Base-by-base conservation (phyloP, 768 basidiomycete species). In the Pleurotus citrinopileatus region DNA sequence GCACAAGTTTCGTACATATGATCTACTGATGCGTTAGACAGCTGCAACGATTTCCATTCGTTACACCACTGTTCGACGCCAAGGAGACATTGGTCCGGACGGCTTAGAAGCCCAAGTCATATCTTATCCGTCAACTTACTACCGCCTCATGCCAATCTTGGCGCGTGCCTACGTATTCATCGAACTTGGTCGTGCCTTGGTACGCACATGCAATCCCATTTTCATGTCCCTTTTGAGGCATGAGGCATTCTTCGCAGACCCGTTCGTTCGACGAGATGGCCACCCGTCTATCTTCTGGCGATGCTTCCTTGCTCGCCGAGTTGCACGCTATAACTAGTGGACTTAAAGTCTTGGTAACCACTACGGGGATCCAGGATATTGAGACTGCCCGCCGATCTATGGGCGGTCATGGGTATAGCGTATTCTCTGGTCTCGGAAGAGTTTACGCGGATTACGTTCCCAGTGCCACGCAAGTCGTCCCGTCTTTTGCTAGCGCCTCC, bases 341-440 rank as follows among this genome's bases (percentile, higher is more conserved):
- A 0, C 71, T 91, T 20, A 91, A 91, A 64, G 74, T 81, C 3
- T 72, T 86, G 26, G 80, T 78, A 3, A 76, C 80, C 1, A 73
- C 77, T 0, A 64, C 73, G n/a, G 70, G 74, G 3, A 75, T 82
- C 2, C 74, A 75, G 28, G 85, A 86, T 57, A 61, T 88, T 10
- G 88, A 89, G 65, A 77, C 73, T 4, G 83, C 86, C 2, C 78
- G 87, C 6, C 77, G 86, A 13, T 78, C 85, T 0, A 80, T 90
- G 78, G 89, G 89, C 47, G 89, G 89, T 3, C 89, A 91, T 65
- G 89, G 89, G 0, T 89, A 80, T 66, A 87, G 86, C 59, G 78
- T 74, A 0, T 87, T 84, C 58, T 73, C 84, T 0, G 88, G 87
- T 2, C 72, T 91, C 1, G 87, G 87, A 3, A 67, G 75, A 32